Evolutionary conservation across 78 protist species (phyloP).

Genomic region (Ministeria vibrans): DNA sequence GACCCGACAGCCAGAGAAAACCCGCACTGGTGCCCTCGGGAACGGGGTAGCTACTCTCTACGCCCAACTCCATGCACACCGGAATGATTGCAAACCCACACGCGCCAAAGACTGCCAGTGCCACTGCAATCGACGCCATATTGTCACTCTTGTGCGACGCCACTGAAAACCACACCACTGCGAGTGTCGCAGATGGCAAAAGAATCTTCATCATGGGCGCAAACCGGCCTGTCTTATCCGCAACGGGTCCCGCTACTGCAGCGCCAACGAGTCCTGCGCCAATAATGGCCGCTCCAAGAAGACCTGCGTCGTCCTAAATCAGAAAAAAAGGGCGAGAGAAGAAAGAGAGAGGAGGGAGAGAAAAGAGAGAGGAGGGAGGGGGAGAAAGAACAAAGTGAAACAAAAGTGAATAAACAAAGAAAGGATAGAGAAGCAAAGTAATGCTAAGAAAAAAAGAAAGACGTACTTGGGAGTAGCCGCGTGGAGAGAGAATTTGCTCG

Average conservation of each 20-base stretch:
- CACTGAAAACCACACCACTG: background rate
- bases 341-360: too few species aligned
- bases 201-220: background rate
- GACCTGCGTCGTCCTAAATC: conserved; percentile 15
- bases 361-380: too few species aligned
- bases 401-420: too few species aligned
- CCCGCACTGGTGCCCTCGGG: conserved; percentile 4
- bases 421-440: too few species aligned
- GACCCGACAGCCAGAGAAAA: conserved; percentile 4
- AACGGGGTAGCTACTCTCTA: background rate
- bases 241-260: background rate
- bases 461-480: background rate
- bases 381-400: too few species aligned
- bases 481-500: background rate
- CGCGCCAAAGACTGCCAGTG: background rate
- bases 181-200: too few species aligned
- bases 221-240: conserved; percentile 1
- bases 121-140: background rate
- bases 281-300: background rate
- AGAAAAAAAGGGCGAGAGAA: too few species aligned
- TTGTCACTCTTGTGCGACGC: background rate
- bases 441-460: too few species aligned
- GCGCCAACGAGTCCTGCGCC: conserved; percentile 16
- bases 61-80: background rate
- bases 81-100: background rate